Percentiles rank a stretch among this genome's conserved stretches.
phyloP scores from a whole-genome alignment of 768 basidiomycete genomes.

The Boletus edulis region DNA sequence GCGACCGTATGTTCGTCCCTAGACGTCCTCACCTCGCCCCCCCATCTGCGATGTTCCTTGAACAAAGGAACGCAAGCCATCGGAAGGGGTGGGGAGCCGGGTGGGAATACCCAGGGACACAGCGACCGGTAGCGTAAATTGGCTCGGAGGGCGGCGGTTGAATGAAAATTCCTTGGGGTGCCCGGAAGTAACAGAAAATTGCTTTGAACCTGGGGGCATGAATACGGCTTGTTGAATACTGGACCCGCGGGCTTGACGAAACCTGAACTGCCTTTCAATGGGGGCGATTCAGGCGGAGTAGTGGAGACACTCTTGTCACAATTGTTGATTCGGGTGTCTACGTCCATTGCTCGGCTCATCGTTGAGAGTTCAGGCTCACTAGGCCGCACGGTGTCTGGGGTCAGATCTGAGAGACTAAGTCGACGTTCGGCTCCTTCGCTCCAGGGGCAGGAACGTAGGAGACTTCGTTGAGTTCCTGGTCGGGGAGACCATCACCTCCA shows the following conservation, averaged over 20 bases:
- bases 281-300: slow-evolving; percentile 59
- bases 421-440: slow-evolving; percentile 30
- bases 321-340: background rate
- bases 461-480: slow-evolving; percentile 2
- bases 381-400: slow-evolving; percentile 34
- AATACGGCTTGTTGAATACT: slow-evolving; percentile 59
- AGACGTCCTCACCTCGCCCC: slow-evolving; percentile 57
- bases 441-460: background rate
- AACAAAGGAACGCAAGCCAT: slow-evolving; percentile 16
- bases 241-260: slow-evolving; percentile 40
- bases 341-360: slow-evolving; percentile 8
- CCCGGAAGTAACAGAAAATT: slow-evolving; percentile 2
- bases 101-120: slow-evolving; percentile 45
- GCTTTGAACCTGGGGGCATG: slow-evolving; percentile 23
- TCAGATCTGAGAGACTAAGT: slow-evolving; percentile 63
- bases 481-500: slow-evolving; percentile 9
- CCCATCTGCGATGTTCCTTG: slow-evolving; percentile 36
- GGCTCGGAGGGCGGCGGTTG: slow-evolving; percentile 35
- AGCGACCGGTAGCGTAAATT: slow-evolving; percentile 44
- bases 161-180: slow-evolving; percentile 31
- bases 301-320: slow-evolving; percentile 44
- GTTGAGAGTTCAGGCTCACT: slow-evolving; percentile 16
- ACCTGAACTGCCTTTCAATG: slow-evolving; percentile 23
- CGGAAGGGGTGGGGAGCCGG: slow-evolving; percentile 29
- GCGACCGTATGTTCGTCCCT: slow-evolving; percentile 64